phyloP scores from a whole-genome alignment of 2,329 filamentous ascomycete species.

The Ascocoryne sarcoides region DNA sequence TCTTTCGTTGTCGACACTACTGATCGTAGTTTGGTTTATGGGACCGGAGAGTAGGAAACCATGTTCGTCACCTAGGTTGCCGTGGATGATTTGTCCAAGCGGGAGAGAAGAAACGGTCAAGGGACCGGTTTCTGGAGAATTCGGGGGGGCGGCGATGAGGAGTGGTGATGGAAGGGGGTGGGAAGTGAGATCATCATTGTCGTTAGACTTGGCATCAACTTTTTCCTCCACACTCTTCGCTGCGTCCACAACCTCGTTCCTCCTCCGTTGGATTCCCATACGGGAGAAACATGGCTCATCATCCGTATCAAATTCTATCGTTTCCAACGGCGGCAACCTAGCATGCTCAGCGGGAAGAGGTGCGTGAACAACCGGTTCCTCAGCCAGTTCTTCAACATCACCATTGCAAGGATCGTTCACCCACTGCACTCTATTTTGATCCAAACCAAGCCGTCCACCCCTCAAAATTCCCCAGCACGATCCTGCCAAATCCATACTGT shows the following conservation, averaged over 20 bases:
- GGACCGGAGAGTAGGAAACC: not conserved
- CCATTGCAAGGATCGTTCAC: conserved; percentile 21
- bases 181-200: not conserved
- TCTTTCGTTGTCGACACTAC: too few relatives aligned
- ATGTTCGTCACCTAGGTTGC: not conserved
- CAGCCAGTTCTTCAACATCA: conserved; percentile 15
- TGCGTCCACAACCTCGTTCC: not conserved
- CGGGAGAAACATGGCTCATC: not conserved
- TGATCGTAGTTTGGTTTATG: too few relatives aligned
- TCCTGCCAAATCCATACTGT: conserved; percentile 12
- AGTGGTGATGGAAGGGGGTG: too few relatives aligned
- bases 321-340: too few relatives aligned
- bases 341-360: too few relatives aligned
- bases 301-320: not conserved
- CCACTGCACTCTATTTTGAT: not conserved
- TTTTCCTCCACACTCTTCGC: not conserved
- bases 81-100: not conserved
- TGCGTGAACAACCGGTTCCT: not conserved
- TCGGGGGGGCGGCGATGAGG: too few relatives aligned
- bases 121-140: not conserved
- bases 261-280: too few relatives aligned
- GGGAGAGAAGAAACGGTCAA: not conserved
- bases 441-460: not conserved
- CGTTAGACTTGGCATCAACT: not conserved
- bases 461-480: conserved; percentile 12